Conservation (phyloP, 2,329 filamentous ascomycete genomes). For the Dactylellina leptospora region DNA sequence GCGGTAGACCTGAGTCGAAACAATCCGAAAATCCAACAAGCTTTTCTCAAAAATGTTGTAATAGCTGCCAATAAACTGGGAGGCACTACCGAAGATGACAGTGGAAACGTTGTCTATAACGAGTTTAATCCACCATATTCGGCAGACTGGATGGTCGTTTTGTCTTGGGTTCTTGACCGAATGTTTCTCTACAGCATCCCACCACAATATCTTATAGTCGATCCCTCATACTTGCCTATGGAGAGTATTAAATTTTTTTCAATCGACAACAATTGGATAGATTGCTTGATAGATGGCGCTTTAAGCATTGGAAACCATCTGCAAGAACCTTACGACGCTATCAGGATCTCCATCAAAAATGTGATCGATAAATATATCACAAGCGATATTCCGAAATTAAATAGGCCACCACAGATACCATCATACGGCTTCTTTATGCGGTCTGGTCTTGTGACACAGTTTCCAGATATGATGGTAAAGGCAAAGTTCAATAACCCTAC, state of each 20-base stretch:
- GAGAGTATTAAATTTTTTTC: conserved; percentile 63
- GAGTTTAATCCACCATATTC: conserved; percentile 58
- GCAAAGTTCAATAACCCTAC: conserved; percentile 6
- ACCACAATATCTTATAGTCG: conserved; percentile 61
- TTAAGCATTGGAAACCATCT: conserved; percentile 60
- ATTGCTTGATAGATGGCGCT: conserved; percentile 63
- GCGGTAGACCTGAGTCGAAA: conserved; percentile 8
- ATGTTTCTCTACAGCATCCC: conserved; percentile 61
- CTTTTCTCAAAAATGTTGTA: neutral
- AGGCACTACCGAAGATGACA: neutral
- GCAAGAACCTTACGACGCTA: conserved; percentile 58
- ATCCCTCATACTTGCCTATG: conserved; percentile 59
- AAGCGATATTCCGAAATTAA: conserved; percentile 24
- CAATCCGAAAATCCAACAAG: neutral
- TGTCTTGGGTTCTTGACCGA: conserved; percentile 60
- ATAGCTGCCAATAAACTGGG: neutral
- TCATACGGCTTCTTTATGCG: conserved; percentile 61
- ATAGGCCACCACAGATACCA: conserved; percentile 59
- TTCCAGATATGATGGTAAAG: conserved; percentile 60
- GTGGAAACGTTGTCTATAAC: conserved; percentile 56
- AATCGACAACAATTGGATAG: conserved; percentile 63
- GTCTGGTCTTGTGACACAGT: conserved; percentile 60
- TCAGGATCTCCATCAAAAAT: too few relatives aligned
- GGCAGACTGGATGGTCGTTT: conserved; percentile 60
- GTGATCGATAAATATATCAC: too few relatives aligned